Base-by-base conservation (phyloP, 2,329 filamentous ascomycete genomes). In the Chalaropsis thielavioides region DNA sequence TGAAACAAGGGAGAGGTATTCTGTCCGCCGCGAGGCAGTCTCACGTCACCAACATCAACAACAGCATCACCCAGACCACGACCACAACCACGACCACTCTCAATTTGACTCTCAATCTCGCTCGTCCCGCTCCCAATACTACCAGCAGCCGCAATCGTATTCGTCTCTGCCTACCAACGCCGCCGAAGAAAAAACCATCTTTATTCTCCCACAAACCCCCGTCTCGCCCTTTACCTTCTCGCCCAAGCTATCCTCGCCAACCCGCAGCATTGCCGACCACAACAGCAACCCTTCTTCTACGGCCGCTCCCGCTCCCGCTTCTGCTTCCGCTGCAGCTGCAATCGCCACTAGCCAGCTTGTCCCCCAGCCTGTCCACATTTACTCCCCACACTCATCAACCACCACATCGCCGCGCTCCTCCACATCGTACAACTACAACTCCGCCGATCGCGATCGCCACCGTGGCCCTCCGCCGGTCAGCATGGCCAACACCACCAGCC, bases 171-270 rank as follows among this genome's bases (percentile, higher is more conserved):
- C 66, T 24, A 41, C 56, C 35, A 24, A 38, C 22, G 43, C 59
- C 13, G 73, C 59, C 13, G 73, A 74, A 69, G 75, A 74, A 70
- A 75, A 77, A 68, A 73, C 73, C 68, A 79, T 62, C 15, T 46
- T 54, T 59, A 60, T 56, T 43, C 63, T 78, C 67, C 76, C 77
- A 66, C 75, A 74, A 70, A 78, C 78, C 63, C 75, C 75, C 61
- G 72, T 73, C 65, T 77, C 77, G 64, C 77, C 77, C 68, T 78
- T 79, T 69, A 76, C 75, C 49, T 77, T 78, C 70, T 75, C 74
- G 65, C 74, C 76, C 68, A 74, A 61, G 24, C 63, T 64, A 8
- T 44, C 51, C 10, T 58, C 63, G 40, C 54, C 40, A 13, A 24
- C 63, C 38, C 38, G 40, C 15, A 46, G 38, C 60, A 24, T 62